These are phyloP conservation scores for Botryotinia convoluta DNA, from an alignment of 2,329 filamentous ascomycete species.

Conservation along the genomic window DNA sequence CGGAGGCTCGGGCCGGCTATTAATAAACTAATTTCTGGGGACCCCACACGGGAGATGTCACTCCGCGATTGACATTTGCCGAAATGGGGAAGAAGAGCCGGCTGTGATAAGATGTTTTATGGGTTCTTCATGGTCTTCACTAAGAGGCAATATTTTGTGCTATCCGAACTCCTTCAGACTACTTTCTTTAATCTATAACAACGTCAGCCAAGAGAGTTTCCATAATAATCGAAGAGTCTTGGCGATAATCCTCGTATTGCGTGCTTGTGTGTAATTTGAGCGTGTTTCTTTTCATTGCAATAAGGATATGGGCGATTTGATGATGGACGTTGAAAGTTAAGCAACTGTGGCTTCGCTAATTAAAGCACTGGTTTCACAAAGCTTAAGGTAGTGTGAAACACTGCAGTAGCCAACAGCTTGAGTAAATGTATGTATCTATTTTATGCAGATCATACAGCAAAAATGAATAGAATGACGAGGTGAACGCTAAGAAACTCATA, in stretches of 20 bases:
- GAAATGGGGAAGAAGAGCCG: background rate
- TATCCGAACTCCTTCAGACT: background rate
- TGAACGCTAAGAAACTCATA: background rate
- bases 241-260: background rate
- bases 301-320: background rate
- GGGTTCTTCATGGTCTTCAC: background rate
- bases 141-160: background rate
- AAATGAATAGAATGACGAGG: background rate
- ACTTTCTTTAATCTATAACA: background rate
- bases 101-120: background rate
- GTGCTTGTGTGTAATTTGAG: background rate
- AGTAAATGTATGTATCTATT: background rate
- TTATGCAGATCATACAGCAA: background rate
- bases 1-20: slow-evolving; percentile 14
- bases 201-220: background rate
- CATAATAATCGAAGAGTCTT: background rate
- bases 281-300: background rate
- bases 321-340: background rate
- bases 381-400: background rate
- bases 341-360: background rate
- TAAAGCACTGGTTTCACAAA: background rate
- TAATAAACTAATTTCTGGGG: background rate
- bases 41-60: background rate
- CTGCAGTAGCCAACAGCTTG: background rate
- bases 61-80: background rate